Evolutionary conservation across 345 rosid genomes (phyloP), one percentile per base, ranked within the genome.

Genomic region (Eutrema yunnanense): DNA sequence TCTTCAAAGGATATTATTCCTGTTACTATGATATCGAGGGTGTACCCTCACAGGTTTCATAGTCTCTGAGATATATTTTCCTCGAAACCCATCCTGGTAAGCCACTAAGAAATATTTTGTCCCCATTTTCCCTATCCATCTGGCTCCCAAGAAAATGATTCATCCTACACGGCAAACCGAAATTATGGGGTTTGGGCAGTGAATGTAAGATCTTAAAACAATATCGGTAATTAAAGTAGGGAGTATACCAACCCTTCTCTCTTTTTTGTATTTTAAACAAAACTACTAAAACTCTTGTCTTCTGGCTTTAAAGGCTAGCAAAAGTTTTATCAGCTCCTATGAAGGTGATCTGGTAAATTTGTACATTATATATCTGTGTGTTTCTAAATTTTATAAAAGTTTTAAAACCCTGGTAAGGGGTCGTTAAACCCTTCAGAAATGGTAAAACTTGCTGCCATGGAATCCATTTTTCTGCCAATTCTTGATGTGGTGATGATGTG

Each of bases 321-420:
- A 91, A 88, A 87, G 73, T 87, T 82, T 79, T 82, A 82, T 81
- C 92, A 69, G 92, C 88, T 64, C 78, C 87, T 86, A 83, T 78
- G 91, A 88, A 87, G 96, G 80, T 89, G 86, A 77, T 76, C 89
- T 87, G 98, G 96, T 92, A 86, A 84, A 61, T 75, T 78, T 67
- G 65, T 56, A 82, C 76, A 67, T 74, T 54, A 22, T 67, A 33
- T 1, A 55, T 79, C 66, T 71, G 74, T 69, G 54, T 79, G 66
- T 81, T 65, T 79, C 64, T 74, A 65, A 69, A 72, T 43, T 68
- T 71, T 72, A 16, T 76, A 62, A 67, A 83, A 88, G 82, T 79
- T 79, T 69, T 65, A 74, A 55, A 76, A 83, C 96, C 98, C 96
- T 92, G 99, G 99, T 95, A 95, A 95, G 98, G 98, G 98, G 96